These are phyloP conservation scores for Theobroma grandiflorum DNA, from an alignment of 441 rosid species.

Conservation along the genomic window DNA sequence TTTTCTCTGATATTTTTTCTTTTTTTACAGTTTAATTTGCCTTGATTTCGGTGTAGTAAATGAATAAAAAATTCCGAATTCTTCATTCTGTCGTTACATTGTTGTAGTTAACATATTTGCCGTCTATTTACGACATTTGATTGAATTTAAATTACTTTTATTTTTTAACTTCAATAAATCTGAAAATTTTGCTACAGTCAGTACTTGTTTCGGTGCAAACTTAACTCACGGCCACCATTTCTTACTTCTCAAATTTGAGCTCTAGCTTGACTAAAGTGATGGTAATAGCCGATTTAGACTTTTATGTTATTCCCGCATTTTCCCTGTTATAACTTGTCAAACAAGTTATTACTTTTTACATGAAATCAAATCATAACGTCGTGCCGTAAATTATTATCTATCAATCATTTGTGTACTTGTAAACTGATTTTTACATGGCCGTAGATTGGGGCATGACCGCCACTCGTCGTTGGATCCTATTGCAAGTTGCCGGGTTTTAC, in stretches of 20 bases:
- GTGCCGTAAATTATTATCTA: too few relatives aligned
- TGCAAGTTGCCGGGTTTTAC: not conserved
- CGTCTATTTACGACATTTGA: slow-evolving; percentile 21
- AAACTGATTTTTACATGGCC: too few relatives aligned
- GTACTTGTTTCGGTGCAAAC: not conserved
- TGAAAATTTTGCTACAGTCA: too few relatives aligned
- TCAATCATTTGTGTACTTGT: too few relatives aligned
- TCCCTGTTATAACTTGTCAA: too few relatives aligned
- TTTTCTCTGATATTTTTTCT: slow-evolving; percentile 21
- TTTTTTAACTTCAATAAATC: too few relatives aligned
- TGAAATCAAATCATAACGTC: too few relatives aligned
- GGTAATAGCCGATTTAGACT: not conserved
- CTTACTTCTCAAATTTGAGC: not conserved
- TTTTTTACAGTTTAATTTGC: slow-evolving; percentile 26
- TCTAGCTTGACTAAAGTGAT: not conserved
- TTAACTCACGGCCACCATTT: not conserved
- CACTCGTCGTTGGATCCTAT: not conserved
- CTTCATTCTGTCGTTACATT: slow-evolving; percentile 37
- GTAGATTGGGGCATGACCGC: not conserved
- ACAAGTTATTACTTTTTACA: too few relatives aligned
- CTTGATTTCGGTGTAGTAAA: slow-evolving; percentile 56
- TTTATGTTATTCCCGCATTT: not conserved
- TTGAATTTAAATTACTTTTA: not conserved
- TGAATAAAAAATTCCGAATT: slow-evolving; percentile 40
- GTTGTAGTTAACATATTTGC: slow-evolving; percentile 39